Evolutionary conservation across 805 yeast species (phyloP).

Genomic region (Zygoascus bituminiphila): DNA sequence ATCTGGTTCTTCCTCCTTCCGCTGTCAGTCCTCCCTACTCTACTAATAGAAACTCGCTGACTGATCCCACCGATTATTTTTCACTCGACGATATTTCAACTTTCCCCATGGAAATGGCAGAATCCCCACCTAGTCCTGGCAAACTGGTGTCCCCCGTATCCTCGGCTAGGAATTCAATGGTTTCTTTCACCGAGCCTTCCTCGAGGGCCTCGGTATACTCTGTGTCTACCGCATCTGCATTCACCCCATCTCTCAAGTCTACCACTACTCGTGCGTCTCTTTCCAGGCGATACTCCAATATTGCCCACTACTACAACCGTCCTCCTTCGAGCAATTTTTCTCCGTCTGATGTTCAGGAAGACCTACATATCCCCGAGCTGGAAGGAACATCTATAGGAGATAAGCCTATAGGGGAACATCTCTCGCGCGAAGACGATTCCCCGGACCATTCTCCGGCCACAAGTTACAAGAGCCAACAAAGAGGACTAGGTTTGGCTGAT

Average conservation of each 20-base stretch:
- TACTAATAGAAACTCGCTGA: not conserved
- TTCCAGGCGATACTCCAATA: not conserved
- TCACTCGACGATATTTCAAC: not conserved
- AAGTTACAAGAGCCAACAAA: not conserved
- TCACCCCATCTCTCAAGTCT: not conserved
- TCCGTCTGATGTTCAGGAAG: not conserved
- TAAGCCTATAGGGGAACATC: not conserved
- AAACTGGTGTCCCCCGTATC: not conserved
- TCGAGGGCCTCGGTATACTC: not conserved
- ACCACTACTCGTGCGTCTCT: not conserved
- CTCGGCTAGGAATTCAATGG: not conserved
- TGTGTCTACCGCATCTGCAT: not conserved
- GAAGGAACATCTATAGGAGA: not conserved
- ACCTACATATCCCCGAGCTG: not conserved
- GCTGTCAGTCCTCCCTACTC: not conserved
- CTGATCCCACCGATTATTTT: not conserved
- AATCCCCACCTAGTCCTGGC: not conserved
- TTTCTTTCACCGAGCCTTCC: not conserved
- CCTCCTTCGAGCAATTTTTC: not conserved
- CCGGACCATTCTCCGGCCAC: not conserved
- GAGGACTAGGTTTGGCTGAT: not conserved
- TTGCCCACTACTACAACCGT: not conserved
- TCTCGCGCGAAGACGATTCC: not conserved
- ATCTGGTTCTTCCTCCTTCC: slow-evolving; percentile 1
- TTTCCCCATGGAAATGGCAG: not conserved